These are phyloP conservation scores for Candida maesae DNA, from an alignment of 805 yeast species.

Conservation along the genomic window DNA sequence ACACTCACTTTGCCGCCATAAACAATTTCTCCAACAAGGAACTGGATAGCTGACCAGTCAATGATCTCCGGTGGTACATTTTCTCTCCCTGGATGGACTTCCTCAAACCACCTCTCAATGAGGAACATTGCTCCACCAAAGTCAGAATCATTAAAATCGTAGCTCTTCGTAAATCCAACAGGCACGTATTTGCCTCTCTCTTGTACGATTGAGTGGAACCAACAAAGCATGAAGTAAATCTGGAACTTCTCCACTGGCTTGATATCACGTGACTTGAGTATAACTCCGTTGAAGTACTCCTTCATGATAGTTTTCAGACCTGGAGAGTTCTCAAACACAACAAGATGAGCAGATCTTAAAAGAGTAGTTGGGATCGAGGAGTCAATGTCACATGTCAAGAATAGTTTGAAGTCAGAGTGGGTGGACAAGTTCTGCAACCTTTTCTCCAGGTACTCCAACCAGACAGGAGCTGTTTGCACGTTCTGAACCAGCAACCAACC, in stretches of 20 bases:
- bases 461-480: constrained; percentile 63
- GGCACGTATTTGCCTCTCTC: constrained; percentile 61
- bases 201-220: constrained; percentile 66
- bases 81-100: constrained; percentile 19
- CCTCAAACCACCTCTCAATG: constrained; percentile 39
- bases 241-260: constrained; percentile 39
- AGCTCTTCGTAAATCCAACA: constrained; percentile 52
- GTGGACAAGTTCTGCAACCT: constrained; percentile 32
- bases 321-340: constrained; percentile 59
- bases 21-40: constrained; percentile 48
- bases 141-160: constrained; percentile 78
- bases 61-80: constrained; percentile 44
- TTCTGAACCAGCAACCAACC: constrained; percentile 79
- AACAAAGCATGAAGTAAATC: constrained; percentile 51
- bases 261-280: constrained; percentile 15
- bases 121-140: constrained; percentile 45
- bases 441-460: constrained; percentile 57
- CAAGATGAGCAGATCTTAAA: constrained; percentile 48
- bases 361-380: constrained; percentile 51
- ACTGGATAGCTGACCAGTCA: constrained; percentile 52
- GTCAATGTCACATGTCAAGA: constrained; percentile 59
- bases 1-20: constrained; percentile 64
- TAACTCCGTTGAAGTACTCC: constrained; percentile 18
- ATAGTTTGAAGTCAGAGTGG: constrained; percentile 44
- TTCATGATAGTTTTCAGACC: constrained; percentile 50